Percentiles rank a stretch among this genome's conserved stretches.
Evolutionary conservation across 1,284 basidiomycete genomes (phyloP).

Genomic region (Fomitopsis betulina): DNA sequence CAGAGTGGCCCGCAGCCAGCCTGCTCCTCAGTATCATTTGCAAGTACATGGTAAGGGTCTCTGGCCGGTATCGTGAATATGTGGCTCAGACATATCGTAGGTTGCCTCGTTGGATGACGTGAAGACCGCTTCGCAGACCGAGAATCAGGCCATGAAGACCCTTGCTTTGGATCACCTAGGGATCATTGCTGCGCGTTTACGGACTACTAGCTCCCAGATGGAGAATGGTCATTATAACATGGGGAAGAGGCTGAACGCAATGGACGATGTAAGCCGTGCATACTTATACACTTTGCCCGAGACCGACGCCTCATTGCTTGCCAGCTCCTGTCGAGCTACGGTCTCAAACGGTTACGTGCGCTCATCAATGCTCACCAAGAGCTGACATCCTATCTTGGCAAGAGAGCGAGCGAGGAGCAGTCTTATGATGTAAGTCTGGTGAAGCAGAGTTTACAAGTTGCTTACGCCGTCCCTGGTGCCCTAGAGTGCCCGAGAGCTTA

Average conservation of each 20-base stretch:
- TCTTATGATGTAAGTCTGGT: constrained; percentile 59
- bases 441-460: neutral
- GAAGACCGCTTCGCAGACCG: constrained; percentile 58
- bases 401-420: constrained; percentile 70
- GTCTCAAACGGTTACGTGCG: constrained; percentile 48
- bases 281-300: constrained; percentile 33
- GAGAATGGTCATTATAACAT: constrained; percentile 11
- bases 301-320: no score
- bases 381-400: constrained; percentile 59
- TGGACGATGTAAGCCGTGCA: constrained; percentile 56
- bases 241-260: constrained; percentile 39
- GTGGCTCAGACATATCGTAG: constrained; percentile 30
- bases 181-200: constrained; percentile 81
- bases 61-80: neutral
- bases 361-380: constrained; percentile 60
- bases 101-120: constrained; percentile 78
- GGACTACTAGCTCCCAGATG: constrained; percentile 54
- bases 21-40: constrained; percentile 75
- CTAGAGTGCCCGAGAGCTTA: constrained; percentile 75
- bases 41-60: constrained; percentile 68
- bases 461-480: neutral
- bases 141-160: constrained; percentile 79
- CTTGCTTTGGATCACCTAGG: constrained; percentile 93
- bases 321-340: constrained; percentile 42
- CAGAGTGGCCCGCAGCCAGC: constrained; percentile 94